These are phyloP conservation scores for Rhododendron kiyosumense DNA, from an alignment of 148 eudicot species.

Conservation along the genomic window DNA sequence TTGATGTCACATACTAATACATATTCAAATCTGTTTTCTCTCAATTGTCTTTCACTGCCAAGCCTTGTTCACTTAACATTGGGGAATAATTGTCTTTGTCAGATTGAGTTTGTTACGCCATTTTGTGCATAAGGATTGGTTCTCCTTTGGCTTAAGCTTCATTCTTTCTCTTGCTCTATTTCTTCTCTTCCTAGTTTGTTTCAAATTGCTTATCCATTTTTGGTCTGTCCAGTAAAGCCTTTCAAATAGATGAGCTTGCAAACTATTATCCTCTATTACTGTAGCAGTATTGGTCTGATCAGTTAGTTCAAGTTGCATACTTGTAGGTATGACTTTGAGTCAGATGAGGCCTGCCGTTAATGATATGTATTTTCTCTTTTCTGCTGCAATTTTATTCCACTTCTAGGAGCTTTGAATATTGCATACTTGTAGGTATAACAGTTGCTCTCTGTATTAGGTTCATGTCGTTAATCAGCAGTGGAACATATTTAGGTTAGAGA, in stretches of 20 bases:
- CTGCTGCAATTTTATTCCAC: neutral
- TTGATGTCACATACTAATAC: neutral
- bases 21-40: neutral
- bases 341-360: neutral
- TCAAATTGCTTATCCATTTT: neutral
- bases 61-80: neutral
- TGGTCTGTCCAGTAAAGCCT: neutral
- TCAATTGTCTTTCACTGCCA: neutral
- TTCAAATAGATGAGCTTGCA: neutral
- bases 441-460: neutral
- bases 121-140: neutral
- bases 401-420: neutral
- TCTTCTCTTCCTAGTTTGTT: neutral
- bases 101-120: neutral
- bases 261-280: neutral
- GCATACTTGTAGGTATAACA: neutral
- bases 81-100: neutral
- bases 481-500: neutral
- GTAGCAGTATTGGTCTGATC: neutral
- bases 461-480: neutral
- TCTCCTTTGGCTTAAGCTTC: neutral
- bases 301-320: neutral
- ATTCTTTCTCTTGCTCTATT: neutral
- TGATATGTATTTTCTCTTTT: neutral
- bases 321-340: neutral